Evolutionary conservation across 352 stramenopile genomes (phyloP), one percentile per base, ranked within the genome.

Genomic region (Globisporangium ultimum): DNA sequence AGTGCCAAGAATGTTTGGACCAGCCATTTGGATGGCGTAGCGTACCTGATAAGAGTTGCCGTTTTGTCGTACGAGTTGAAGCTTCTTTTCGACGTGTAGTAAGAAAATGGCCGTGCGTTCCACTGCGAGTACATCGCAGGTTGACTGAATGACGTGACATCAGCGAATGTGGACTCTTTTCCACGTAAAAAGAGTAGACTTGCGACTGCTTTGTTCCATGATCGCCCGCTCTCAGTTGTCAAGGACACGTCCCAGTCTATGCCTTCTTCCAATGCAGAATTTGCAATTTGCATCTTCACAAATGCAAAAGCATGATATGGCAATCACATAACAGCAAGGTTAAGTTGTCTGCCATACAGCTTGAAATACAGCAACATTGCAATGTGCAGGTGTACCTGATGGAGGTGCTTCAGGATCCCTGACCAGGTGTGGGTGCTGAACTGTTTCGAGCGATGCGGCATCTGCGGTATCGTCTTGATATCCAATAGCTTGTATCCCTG

Each of bases 61-160:
- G 69, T 82, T 67, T 91, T 91, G 70, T 91, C 79, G 67, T 89
- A 88, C 12, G 60, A 48, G 32, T 75, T 85, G 52, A 89, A 89
- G n/a, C 48, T 53, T 10, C 41, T 36, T 13, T 28, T 47, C 6
- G 74, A 80, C 3, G 55, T 55, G 40, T 66, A 75, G 28, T 55
- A 71, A 43, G 48, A 46, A 48, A 86, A 78, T n/a, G 76, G 72
- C 0, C 65, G 53, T 7, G 58, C 24, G 24, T 58, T 67, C 78
- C 76, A 88, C 38, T 56, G 22, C 8, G 68, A 58, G 51, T 88
- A 89, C 67, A 88, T 70, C 3, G 60, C 49, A 43, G 64, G 63
- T 28, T 88, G 58, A 4, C 21, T 58, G 56, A 91, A 91, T 28
- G 60, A 46, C 11, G 70, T 51, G 52, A 64, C 38, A 32, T 80